phyloP scores from a whole-genome alignment of 768 basidiomycete genomes.

The Sarcomyxa edulis region DNA sequence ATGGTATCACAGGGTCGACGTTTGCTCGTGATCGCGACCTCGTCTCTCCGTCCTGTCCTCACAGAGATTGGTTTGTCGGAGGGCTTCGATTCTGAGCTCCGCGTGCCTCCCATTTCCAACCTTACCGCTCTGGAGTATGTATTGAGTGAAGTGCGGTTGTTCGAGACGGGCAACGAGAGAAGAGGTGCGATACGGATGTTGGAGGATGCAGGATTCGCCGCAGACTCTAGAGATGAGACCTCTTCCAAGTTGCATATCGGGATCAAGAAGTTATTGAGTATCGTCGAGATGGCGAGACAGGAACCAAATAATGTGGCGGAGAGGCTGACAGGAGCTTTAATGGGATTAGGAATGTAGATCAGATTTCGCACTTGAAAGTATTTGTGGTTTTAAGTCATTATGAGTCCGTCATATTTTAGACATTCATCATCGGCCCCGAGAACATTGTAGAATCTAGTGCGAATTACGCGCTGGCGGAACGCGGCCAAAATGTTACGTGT shows the following conservation, averaged over 20 bases:
- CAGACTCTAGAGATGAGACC: conserved; percentile 36
- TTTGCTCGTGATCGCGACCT: conserved; percentile 86
- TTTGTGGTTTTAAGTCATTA: no score
- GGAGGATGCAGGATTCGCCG: conserved; percentile 67
- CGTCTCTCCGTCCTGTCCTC: conserved; percentile 82
- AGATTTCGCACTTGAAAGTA: no score
- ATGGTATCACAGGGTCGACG: conserved; percentile 66
- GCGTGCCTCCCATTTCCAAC: conserved; percentile 75
- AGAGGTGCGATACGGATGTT: conserved; percentile 60
- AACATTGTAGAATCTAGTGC: no score
- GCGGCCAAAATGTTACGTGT: no score
- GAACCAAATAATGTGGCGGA: conserved; percentile 82
- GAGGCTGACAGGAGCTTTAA: conserved; percentile 57
- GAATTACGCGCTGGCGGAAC: no score
- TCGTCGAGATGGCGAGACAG: conserved; percentile 96
- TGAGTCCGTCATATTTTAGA: no score
- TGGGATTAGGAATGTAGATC: conserved; percentile 43
- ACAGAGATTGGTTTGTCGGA: conserved; percentile 87
- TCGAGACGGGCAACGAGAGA: conserved; percentile 51
- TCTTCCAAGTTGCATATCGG: conserved; percentile 67
- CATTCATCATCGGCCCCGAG: no score
- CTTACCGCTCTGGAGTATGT: conserved; percentile 72
- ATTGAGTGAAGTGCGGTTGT: conserved; percentile 74
- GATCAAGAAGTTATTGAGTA: conserved; percentile 87
- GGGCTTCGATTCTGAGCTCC: conserved; percentile 82